Conservation (phyloP, 169 alveolate genomes). For the Cardiosporidium cionae region DNA sequence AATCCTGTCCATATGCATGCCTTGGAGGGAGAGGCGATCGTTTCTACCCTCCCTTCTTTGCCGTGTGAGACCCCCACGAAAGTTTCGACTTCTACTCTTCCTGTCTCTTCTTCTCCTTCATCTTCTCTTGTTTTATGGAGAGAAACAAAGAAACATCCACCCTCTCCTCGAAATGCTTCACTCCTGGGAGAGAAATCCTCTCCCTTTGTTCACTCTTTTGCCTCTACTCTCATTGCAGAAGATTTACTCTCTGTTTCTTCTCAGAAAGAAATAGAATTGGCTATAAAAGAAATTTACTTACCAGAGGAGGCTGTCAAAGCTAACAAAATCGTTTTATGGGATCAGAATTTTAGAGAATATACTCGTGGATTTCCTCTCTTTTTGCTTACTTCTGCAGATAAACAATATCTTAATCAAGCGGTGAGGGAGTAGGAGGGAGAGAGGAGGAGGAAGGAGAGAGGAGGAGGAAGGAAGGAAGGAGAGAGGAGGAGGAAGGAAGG, state of each 20-base stretch:
- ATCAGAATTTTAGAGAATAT: slow-evolving; percentile 34
- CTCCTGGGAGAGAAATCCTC: background rate
- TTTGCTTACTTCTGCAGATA: background rate
- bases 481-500: no score
- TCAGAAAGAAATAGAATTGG: no score
- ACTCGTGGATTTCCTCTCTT: slow-evolving; percentile 18
- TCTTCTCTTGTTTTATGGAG: background rate
- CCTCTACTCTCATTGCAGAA: no score
- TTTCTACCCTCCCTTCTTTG: background rate
- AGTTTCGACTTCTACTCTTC: background rate
- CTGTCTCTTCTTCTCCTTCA: background rate
- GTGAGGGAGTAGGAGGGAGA: no score
- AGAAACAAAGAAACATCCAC: background rate
- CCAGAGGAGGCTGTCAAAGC: background rate
- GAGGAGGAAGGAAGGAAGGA: no score
- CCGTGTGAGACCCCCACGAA: background rate
- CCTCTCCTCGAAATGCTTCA: background rate
- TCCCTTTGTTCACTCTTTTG: no score
- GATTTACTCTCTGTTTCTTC: no score
- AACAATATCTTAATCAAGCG: no score
- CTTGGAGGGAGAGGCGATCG: background rate
- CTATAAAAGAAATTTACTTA: no score
- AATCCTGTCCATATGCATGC: background rate
- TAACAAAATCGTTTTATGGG: slow-evolving; percentile 25
- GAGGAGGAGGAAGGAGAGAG: no score